phyloP scores from a whole-genome alignment of 2,329 filamentous ascomycete species.

The Bisporella sp. region DNA sequence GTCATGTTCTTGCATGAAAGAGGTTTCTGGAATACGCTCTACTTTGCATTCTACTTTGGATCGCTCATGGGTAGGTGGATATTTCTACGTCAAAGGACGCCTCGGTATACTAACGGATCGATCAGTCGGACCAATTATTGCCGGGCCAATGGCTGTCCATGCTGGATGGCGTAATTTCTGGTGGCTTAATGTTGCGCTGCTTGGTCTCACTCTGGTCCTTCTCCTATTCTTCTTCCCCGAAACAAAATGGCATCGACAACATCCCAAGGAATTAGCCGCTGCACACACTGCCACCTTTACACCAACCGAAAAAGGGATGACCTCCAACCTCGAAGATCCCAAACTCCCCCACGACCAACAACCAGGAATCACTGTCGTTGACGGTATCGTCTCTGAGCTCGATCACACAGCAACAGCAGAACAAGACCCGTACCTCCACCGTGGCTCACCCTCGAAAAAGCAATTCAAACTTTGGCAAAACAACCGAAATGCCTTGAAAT shows the following conservation, averaged over 20 bases:
- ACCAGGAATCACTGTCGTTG: background rate
- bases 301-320: too few relatives aligned
- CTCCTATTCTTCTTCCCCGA: constrained; percentile 56
- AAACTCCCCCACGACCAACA: background rate
- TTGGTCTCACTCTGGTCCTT: constrained; percentile 41
- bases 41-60: constrained; percentile 57
- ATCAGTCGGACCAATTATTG: constrained; percentile 44
- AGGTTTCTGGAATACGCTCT: constrained; percentile 45
- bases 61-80: constrained; percentile 40
- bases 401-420: constrained; percentile 31
- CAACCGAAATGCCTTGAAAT: constrained; percentile 36
- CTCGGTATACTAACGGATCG: background rate
- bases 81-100: background rate
- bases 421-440: constrained; percentile 45
- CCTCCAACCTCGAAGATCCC: too few relatives aligned
- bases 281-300: too few relatives aligned
- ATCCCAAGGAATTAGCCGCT: too few relatives aligned
- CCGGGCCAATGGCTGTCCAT: constrained; percentile 52
- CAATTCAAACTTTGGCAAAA: constrained; percentile 50
- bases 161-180: constrained; percentile 56
- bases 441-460: constrained; percentile 43
- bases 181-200: constrained; percentile 55
- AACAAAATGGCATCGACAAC: constrained; percentile 45
- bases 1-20: constrained; percentile 59
- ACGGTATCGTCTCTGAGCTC: background rate